These are phyloP conservation scores for Nidularia pulvinata DNA, from an alignment of 768 basidiomycete genomes.

Conservation along the genomic window DNA sequence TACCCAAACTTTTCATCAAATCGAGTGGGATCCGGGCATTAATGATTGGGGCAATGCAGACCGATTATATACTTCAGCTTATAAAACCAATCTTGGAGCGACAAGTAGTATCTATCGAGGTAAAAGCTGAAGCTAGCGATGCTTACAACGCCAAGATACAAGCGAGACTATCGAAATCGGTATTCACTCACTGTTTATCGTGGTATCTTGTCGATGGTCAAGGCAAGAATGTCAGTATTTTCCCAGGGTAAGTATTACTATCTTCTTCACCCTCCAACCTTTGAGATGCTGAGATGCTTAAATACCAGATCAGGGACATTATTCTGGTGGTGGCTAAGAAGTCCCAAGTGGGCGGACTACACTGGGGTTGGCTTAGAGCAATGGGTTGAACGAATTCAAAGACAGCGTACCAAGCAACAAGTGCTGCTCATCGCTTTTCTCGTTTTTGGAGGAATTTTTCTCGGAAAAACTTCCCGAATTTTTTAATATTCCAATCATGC, in stretches of 20 bases:
- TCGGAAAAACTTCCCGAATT: no score
- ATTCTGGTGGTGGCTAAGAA: slow-evolving; percentile 32
- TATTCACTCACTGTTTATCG: slow-evolving; percentile 16
- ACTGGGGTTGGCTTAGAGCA: neutral
- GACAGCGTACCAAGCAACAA: no score
- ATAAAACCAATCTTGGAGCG: slow-evolving; percentile 36
- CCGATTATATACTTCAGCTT: slow-evolving; percentile 38
- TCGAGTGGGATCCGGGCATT: no score
- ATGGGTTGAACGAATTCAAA: neutral
- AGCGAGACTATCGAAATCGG: slow-evolving; percentile 23
- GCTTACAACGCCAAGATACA: slow-evolving; percentile 38
- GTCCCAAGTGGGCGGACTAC: slow-evolving; percentile 29
- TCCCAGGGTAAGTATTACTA: neutral
- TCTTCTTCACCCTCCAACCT: neutral
- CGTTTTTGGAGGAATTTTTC: no score
- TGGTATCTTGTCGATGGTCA: neutral
- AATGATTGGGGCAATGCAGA: no score
- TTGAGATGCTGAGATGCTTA: slow-evolving; percentile 13
- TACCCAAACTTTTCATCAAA: slow-evolving; percentile 5
- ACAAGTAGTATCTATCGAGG: slow-evolving; percentile 28
- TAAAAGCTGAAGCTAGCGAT: slow-evolving; percentile 30
- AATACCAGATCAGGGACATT: slow-evolving; percentile 21
- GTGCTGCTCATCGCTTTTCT: no score
- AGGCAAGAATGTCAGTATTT: neutral
- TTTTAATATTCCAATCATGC: no score